Conservation (phyloP, 2,329 filamentous ascomycete species). For the Aureobasidium sp. region DNA sequence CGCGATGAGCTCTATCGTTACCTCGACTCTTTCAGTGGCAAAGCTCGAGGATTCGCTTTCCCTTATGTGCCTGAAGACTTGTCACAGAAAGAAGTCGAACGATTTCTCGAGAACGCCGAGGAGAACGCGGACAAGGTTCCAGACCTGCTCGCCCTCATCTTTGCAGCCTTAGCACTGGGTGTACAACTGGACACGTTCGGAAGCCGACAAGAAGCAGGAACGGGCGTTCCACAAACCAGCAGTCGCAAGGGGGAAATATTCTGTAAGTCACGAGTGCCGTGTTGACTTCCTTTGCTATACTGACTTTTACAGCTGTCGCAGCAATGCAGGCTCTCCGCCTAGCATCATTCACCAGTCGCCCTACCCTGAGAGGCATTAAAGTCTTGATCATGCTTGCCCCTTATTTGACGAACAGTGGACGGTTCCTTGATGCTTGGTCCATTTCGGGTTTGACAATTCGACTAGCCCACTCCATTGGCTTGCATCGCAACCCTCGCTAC, state of each 20-base stretch:
- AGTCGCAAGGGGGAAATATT: constrained; percentile 29
- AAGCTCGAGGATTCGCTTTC: constrained; percentile 36
- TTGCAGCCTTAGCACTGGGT: constrained; percentile 38
- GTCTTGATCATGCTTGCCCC: constrained; percentile 40
- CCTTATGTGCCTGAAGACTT: constrained; percentile 37
- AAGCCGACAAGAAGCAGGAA: constrained; percentile 30
- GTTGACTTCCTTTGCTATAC: background rate
- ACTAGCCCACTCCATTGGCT: constrained; percentile 40
- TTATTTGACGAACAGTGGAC: constrained; percentile 41
- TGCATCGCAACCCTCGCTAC: constrained; percentile 40
- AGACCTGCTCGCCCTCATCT: constrained; percentile 40
- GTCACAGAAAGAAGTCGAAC: constrained; percentile 34
- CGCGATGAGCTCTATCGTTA: constrained; percentile 30
- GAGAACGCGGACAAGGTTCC: constrained; percentile 36
- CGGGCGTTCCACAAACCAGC: background rate
- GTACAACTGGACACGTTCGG: constrained; percentile 39
- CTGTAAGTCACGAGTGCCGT: constrained; percentile 26
- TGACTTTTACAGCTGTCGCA: constrained; percentile 32
- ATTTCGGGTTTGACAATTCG: constrained; percentile 41
- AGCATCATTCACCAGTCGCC: constrained; percentile 40
- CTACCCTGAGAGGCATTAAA: constrained; percentile 37
- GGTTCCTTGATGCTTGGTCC: constrained; percentile 42
- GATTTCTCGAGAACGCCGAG: constrained; percentile 33
- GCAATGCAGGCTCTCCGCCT: constrained; percentile 42
- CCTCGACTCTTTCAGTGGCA: constrained; percentile 33